Evolutionary conservation across 192 early-diverging fungal genomes (phyloP), one percentile per base, ranked within the genome.

Genomic region (Coemansia sp.): DNA sequence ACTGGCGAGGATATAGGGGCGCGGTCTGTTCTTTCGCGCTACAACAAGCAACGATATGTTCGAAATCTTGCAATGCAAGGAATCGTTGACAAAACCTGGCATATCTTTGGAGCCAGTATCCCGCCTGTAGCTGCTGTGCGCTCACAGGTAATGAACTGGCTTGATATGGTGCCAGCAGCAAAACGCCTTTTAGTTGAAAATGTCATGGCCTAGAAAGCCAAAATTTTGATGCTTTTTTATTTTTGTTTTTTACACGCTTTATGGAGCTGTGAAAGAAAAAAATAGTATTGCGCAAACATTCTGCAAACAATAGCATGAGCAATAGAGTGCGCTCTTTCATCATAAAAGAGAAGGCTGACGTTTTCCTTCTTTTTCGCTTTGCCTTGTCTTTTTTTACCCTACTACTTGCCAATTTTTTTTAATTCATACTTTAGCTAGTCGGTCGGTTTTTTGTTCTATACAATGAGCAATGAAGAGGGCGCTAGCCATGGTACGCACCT

Each of bases 1-100:
- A 85, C 85, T 0, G 97, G 97, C 19, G 86, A 90, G 57, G 95
- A 99, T 71, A 86, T 96, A 49, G 96, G 92, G 25, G 76, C 87
- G 43, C 75, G 88, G 44, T 87, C 93, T 62, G 87, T 89, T n/a
- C 83, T 98, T 41, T 74, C 86, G 39, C 70, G 86, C 10, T 99
- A 99, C 75, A 87, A 91, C n/a, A 79, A 84, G 11, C 87, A 90
- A 61, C 86, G 97, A n/a, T 97, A 93, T 67, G 56, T 86, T 13
- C 87, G 88, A 6, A 95, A 94, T 71, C 70, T 95, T 41, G 89
- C 88, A 14, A 96, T 96, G 95, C 77, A 96, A 64, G 87, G 89
- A 9, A 87, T 90, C 5, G 85, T 91, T 7, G 95, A 99, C 77
- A 88, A 89, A 69, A 67, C 95, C 16, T 91, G 92, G 68, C 85